Evolutionary conservation across 257 asterid species (phyloP).

Genomic region (Galeopsis tetrahit): DNA sequence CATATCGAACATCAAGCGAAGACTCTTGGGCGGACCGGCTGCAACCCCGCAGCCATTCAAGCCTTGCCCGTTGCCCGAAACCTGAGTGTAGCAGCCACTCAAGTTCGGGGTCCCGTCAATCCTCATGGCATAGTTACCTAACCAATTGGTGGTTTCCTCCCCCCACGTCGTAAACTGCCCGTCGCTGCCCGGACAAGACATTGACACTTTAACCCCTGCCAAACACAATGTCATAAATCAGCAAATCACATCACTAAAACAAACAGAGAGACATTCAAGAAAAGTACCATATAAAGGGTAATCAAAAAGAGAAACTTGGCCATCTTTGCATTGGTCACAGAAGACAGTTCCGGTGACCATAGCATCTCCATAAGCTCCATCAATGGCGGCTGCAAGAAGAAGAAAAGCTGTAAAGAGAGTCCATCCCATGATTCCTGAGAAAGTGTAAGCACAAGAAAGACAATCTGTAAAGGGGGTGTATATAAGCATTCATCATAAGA

Average conservation of each 20-base stretch:
- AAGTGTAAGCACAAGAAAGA: slow-evolving; percentile 9
- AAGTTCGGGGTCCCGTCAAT: slow-evolving; percentile 74
- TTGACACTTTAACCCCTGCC: slow-evolving; percentile 72
- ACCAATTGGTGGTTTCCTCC: slow-evolving; percentile 78
- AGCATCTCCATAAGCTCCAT: slow-evolving; percentile 56
- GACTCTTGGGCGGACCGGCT: slow-evolving; percentile 59
- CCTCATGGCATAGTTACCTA: slow-evolving; percentile 69
- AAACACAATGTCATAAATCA: not conserved
- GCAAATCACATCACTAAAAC: not conserved
- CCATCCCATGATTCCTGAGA: slow-evolving; percentile 48
- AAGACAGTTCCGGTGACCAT: slow-evolving; percentile 82
- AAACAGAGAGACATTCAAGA: not conserved
- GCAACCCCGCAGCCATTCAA: slow-evolving; percentile 59
- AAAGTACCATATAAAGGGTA: slow-evolving; percentile 70
- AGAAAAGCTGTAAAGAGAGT: slow-evolving; percentile 53
- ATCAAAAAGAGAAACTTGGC: slow-evolving; percentile 75
- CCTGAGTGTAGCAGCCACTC: slow-evolving; percentile 68
- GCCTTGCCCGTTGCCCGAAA: slow-evolving; percentile 53
- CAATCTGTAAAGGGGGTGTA: slow-evolving; percentile 40
- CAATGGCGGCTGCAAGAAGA: slow-evolving; percentile 52
- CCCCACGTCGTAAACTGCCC: slow-evolving; percentile 62
- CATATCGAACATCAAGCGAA: slow-evolving; percentile 58
- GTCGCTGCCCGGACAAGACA: slow-evolving; percentile 77
- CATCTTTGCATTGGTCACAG: slow-evolving; percentile 97
- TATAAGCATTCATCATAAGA: slow-evolving; percentile 22